Base-by-base conservation (phyloP, 768 basidiomycete species). In the Pleurotus tuber-regium region DNA sequence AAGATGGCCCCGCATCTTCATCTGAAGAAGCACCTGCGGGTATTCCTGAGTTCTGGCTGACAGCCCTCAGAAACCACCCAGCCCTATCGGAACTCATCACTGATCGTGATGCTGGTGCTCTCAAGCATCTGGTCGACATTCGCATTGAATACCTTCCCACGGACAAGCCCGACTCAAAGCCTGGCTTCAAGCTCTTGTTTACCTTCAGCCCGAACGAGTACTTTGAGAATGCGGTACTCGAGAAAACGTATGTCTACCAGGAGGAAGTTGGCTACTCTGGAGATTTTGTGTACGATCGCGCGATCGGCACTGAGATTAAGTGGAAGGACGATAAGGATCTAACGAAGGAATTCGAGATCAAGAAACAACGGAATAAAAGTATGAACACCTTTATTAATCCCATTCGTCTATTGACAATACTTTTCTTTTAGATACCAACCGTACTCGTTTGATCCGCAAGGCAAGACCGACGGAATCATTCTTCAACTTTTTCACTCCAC, bases 331-430 rank as follows among this genome's bases (percentile, higher is more conserved):
- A 96, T 61, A 95, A 97, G 74, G 92, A 99, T 71, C 78, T 99
- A 52, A 99, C 96, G 46, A 92, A 93, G 74, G 90, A 91, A 73
- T 89, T 92, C 61, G 96, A 98, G 75, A 95, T 98, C 69, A 97
- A 96, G 81, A 98, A 97, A 78, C 96, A 98, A 73, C 78, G 96
- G 63, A 99, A 99, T 75, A 99, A 98, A 81, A 94, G 95, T 97
- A 62, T 51, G 21, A 24, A 33, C 40, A 29, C 19, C 23, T 43
- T 43, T 51, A 4, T 18, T 12, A 24, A 36, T 58, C 40, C 49
- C 8, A 25, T 44, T 43, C 41, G 10, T 38, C 19, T 24, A 14
- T 31, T 50, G 50, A 35, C 30, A 36, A 24, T 25, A 43, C 5
- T 23, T n/a, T 16, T 25, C 52, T 35, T 53, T 46, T 59, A 91